Base-by-base conservation (phyloP, 2,329 filamentous ascomycete genomes). In the Cladorrhinum sp. region DNA sequence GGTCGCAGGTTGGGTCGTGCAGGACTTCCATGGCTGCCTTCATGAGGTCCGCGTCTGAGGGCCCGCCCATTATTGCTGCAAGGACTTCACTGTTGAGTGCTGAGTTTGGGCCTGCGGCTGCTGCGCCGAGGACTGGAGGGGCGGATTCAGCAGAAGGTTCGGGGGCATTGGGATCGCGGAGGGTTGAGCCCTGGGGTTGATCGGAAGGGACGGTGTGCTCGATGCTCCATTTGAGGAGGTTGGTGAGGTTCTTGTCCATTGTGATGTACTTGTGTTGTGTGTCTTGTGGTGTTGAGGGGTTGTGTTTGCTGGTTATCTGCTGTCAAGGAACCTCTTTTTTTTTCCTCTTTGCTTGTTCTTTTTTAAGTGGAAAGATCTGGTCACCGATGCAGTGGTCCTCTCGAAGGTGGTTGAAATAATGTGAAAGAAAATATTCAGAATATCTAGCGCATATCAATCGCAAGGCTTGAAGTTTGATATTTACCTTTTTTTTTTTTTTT, bases 11-110 rank as follows among this genome's bases (percentile, higher is more conserved):
- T 84, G 80, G 66, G 18, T 86, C 85, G 9, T 80, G 82, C 71
- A 97, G 88, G 60, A 90, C 86, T 26, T 83, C 82, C 86, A 99
- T 96, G 65, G 90, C 83, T 57, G 89, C 86, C 69, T 86, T 86
- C 95, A 99, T 98, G 57, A 96, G 84, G 63, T 98, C 92, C 21
- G 95, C 92, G 65, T 99, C 94, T 2, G 89, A 92, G 48, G 91
- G 91, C 0, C 90, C 92, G 75, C 92, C 92, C 71, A 96, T 83
- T 59, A 97, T 82, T 14, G 89, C 81, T 49, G 85, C 84, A 62
- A 97, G 82, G 61, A 88, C 82, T 60, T 92, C 86, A 16, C 89
- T 82, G 70, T 87, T 87, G 66, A 95, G 80, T 60, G 78, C 73
- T 57, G 66, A 73, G 51, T 66, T 55, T 54, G 74, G 55, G 48